phyloP scores from a whole-genome alignment of 352 stramenopile genomes.

The Globisporangium echinulatum region DNA sequence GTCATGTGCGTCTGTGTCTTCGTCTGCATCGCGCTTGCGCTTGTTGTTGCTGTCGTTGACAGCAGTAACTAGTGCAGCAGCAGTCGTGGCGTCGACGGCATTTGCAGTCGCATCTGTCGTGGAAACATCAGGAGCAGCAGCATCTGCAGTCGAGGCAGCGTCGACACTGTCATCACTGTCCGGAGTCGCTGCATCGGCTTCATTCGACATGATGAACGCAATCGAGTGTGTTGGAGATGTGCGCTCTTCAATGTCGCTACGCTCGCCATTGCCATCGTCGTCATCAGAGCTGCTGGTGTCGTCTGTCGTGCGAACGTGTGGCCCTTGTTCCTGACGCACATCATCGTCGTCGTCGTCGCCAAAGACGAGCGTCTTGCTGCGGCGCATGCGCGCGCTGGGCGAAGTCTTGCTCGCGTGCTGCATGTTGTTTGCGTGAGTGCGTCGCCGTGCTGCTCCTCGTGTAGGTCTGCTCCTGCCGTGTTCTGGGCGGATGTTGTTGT shows the following conservation, averaged over 20 bases:
- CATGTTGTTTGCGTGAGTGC: neutral
- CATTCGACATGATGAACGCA: neutral
- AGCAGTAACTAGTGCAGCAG: neutral
- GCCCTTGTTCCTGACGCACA: constrained; percentile 1
- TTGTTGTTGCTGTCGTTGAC: constrained; percentile 2
- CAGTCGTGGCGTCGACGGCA: neutral
- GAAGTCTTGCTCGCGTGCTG: neutral
- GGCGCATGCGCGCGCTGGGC: constrained; percentile 7
- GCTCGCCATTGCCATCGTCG: constrained; percentile 2
- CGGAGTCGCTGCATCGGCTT: neutral
- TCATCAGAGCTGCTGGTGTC: constrained; percentile 2
- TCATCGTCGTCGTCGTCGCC: constrained; percentile 5
- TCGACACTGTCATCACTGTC: neutral
- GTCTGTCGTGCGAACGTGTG: constrained; percentile 1
- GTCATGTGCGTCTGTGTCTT: neutral
- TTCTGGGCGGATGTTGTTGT: too few relatives aligned
- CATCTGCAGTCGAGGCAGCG: neutral
- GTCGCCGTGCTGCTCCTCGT: too few relatives aligned
- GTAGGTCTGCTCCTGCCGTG: too few relatives aligned
- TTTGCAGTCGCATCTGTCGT: neutral
- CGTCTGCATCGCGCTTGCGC: constrained; percentile 6
- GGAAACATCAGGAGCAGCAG: neutral
- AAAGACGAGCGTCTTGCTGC: constrained; percentile 6
- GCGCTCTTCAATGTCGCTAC: too few relatives aligned
- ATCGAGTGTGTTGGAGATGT: too few relatives aligned